Evolutionary conservation across 1,284 basidiomycete genomes (phyloP).

Genomic region (Phaffia rhodozyma): DNA sequence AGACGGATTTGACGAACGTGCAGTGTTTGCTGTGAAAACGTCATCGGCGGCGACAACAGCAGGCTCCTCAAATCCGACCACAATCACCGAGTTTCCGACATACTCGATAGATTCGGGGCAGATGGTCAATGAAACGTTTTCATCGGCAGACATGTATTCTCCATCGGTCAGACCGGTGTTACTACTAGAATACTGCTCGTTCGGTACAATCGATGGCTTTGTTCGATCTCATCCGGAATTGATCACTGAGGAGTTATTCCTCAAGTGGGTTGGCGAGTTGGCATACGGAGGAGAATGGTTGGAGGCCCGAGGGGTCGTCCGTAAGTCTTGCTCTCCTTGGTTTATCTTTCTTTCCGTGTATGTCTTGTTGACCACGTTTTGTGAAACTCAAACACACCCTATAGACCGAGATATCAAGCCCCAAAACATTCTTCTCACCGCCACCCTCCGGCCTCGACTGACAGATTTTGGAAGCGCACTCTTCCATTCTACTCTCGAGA

Average conservation of each 20-base stretch:
- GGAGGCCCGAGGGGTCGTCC: conserved; percentile 36
- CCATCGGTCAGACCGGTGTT: conserved; percentile 29
- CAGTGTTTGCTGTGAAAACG: conserved; percentile 15
- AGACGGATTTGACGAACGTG: conserved; percentile 16
- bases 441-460: conserved; percentile 33
- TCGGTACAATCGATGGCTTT: conserved; percentile 34
- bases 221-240: conserved; percentile 32
- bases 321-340: conserved; percentile 22
- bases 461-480: conserved; percentile 41
- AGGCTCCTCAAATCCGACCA: not conserved
- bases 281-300: conserved; percentile 35
- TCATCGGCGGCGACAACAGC: not conserved
- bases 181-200: conserved; percentile 35
- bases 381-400: conserved; percentile 8
- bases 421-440: conserved; percentile 31
- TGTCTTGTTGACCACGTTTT: not conserved
- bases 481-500: conserved; percentile 29
- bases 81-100: conserved; percentile 17
- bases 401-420: conserved; percentile 26
- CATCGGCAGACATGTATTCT: not conserved
- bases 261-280: conserved; percentile 35
- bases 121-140: not conserved
- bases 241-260: conserved; percentile 31
- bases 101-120: conserved; percentile 6
- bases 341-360: not conserved